Evolutionary conservation across 2,329 filamentous ascomycete species (phyloP).

Genomic region (Alternaria brassicicola): DNA sequence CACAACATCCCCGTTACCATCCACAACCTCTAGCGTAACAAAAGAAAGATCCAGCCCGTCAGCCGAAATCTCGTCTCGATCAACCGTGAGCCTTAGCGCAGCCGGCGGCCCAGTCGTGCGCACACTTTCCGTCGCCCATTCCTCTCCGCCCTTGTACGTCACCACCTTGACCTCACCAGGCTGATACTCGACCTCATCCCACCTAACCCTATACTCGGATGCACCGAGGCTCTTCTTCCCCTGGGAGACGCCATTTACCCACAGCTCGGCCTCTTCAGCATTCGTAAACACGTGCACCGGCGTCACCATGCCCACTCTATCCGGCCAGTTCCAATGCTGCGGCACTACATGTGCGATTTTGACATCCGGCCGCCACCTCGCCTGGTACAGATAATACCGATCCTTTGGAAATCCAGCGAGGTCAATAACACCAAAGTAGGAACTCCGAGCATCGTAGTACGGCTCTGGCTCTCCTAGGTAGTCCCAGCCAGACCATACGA

Average conservation of each 20-base stretch:
- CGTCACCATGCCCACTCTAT: constrained; percentile 55
- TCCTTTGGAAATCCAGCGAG: constrained; percentile 64
- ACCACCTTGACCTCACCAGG: constrained; percentile 51
- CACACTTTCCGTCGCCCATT: constrained; percentile 55
- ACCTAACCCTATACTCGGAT: constrained; percentile 59
- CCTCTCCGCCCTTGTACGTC: constrained; percentile 46
- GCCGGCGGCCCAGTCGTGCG: constrained; percentile 52
- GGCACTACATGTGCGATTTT: constrained; percentile 60
- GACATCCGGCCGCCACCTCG: constrained; percentile 58
- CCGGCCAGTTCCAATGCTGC: constrained; percentile 61
- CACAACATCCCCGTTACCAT: constrained; percentile 53
- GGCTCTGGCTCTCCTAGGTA: constrained; percentile 60
- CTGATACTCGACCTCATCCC: constrained; percentile 59
- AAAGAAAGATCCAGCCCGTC: constrained; percentile 56
- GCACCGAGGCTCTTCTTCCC: constrained; percentile 49
- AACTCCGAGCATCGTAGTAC: constrained; percentile 56
- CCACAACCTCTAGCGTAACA: constrained; percentile 54
- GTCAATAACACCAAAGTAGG: constrained; percentile 64
- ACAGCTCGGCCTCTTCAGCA: constrained; percentile 61
- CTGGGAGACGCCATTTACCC: constrained; percentile 58
- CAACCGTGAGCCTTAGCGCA: constrained; percentile 49
- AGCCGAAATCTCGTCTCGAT: constrained; percentile 50
- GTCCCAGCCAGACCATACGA: constrained; percentile 59
- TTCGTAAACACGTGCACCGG: constrained; percentile 62
- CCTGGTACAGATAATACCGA: constrained; percentile 61